Conservation (phyloP, 208 protist species). For the Acanthamoeba lenticulata region DNA sequence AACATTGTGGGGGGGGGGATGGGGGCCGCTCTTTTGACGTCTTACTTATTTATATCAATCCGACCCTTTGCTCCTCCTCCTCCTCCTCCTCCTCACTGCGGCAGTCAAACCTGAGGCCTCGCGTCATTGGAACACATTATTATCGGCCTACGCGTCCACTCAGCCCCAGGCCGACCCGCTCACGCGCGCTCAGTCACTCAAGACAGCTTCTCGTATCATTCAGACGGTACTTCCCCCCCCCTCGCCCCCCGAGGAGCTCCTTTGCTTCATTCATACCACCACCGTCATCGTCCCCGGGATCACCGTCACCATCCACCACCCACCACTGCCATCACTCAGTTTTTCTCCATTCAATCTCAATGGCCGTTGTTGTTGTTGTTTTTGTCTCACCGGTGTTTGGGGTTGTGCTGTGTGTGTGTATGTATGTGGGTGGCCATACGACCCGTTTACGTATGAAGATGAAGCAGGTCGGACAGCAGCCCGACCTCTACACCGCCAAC, state of each 20-base stretch:
- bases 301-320: too few species aligned
- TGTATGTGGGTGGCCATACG: neutral
- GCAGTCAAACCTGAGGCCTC: constrained; percentile 5
- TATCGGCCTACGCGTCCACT: neutral
- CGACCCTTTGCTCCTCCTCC: neutral
- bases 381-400: neutral
- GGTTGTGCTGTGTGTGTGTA: neutral
- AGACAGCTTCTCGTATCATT: neutral
- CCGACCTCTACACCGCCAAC: neutral
- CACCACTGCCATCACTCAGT: too few species aligned
- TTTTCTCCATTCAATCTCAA: neutral
- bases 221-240: neutral
- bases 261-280: too few species aligned
- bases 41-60: neutral
- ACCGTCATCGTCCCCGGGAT: too few species aligned
- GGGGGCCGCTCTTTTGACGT: neutral
- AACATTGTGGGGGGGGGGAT: too few species aligned
- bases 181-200: neutral
- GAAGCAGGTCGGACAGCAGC: neutral
- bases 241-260: neutral
- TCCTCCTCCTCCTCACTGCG: neutral
- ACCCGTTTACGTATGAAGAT: neutral
- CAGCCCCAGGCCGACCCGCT: neutral
- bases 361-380: neutral
- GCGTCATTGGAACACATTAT: neutral